These are phyloP conservation scores for Blastobotrys ciferrii DNA, from an alignment of 1,139 yeast species.

Conservation along the genomic window DNA sequence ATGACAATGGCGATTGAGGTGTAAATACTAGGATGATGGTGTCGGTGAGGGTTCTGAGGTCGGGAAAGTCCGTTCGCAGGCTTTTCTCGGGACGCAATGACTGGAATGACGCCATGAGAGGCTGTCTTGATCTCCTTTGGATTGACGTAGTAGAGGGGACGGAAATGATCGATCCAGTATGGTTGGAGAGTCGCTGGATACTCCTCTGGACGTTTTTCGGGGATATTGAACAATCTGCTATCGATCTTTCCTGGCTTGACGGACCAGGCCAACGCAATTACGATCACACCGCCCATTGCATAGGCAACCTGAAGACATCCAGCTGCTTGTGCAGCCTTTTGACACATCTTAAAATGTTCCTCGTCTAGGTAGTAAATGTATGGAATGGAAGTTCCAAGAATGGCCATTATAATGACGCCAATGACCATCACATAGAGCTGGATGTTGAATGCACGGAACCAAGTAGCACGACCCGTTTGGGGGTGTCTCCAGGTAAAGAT, in stretches of 20 bases:
- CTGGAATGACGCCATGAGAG: conserved; percentile 38
- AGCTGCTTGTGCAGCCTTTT: conserved; percentile 59
- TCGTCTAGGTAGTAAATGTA: conserved; percentile 55
- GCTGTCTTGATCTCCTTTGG: conserved; percentile 38
- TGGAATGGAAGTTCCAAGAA: conserved; percentile 65
- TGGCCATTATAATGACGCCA: conserved; percentile 63
- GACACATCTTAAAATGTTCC: conserved; percentile 48
- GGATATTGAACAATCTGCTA: conserved; percentile 40
- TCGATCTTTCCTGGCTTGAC: conserved; percentile 58
- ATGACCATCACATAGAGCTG: conserved; percentile 53
- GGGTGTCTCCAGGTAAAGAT: conserved; percentile 84
- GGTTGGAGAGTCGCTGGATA: conserved; percentile 60
- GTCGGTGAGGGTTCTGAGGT: conserved; percentile 5
- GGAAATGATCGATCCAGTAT: conserved; percentile 71
- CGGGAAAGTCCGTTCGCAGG: conserved; percentile 15
- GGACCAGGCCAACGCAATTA: conserved; percentile 53
- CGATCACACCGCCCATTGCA: conserved; percentile 51
- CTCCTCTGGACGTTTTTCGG: conserved; percentile 35
- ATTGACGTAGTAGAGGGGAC: conserved; percentile 43
- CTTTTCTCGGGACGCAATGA: conserved; percentile 9
- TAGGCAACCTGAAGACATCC: conserved; percentile 55
- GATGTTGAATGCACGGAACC: conserved; percentile 57
- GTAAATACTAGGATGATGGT: conserved; percentile 21
- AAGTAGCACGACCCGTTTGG: conserved; percentile 58
- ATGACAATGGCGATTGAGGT: conserved; percentile 41